Evolutionary conservation across 768 basidiomycete species (phyloP), one percentile per base, ranked within the genome.

Genomic region (Grammothele lineata): DNA sequence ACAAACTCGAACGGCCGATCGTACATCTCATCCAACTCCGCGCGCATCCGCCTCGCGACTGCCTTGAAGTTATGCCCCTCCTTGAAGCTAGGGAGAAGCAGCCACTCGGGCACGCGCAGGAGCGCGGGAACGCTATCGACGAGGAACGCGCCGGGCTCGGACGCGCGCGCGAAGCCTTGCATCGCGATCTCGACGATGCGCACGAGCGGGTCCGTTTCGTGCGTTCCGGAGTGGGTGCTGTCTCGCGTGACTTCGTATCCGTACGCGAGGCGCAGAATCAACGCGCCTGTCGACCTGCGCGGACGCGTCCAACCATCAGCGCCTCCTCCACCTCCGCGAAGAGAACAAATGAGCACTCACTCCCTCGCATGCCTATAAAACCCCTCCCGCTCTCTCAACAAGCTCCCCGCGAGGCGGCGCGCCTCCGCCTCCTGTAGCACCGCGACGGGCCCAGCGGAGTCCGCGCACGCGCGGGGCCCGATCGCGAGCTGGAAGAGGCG

Each of bases 81-180:
- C n/a, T 54, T 47, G 5, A 59, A 54, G 8, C 56, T 50, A 9
- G 56, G 59, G 21, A 7, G 27, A 30, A 55, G 40, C 15, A 70
- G 43, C 73, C 72, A 74, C 4, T 61, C 40, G 3, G 72, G 72
- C 12, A 72, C 51, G 23, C 68, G 55, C 40, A 56, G 61, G 19
- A 73, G 45, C 1, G 48, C 27, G 1, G 60, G 62, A 53, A 73
- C 33, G 55, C 54, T 37, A 47, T 67, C 66, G n/a, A 64, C 62
- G 3, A 63, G 63, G 37, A 66, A 66, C 34, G 67, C 67, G 4
- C 71, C 71, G 4, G 73, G 64, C 24, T 51, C 43, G 3, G 61
- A 47, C 3, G 57, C 51, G 9, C 40, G 34, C 5, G 58, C 53
- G 27, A 66, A 57, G 19, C 57, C 54, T 15, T 59, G 53, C 36